Conservation (phyloP, 257 asterid species). For the Henckelia pumila region DNA sequence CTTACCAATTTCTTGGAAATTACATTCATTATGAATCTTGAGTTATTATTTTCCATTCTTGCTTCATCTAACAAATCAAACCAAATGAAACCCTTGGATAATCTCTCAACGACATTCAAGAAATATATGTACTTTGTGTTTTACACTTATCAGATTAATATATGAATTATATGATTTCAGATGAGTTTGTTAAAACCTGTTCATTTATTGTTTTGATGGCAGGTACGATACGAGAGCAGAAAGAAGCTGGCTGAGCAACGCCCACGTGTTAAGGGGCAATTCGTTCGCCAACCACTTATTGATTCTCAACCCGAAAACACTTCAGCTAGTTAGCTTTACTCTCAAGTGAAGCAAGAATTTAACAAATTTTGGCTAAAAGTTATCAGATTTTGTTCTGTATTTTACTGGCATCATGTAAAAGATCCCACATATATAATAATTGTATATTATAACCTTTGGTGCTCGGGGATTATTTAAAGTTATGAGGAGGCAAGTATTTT, state of each 20-base stretch:
- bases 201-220: conserved; percentile 15
- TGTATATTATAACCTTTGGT: not conserved
- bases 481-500: not conserved
- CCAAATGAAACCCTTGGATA: not conserved
- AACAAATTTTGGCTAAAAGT: conserved; percentile 30
- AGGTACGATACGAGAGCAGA: conserved; percentile 96
- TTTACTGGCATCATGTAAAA: not conserved
- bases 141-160: not conserved
- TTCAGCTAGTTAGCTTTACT: conserved; percentile 25
- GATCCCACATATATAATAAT: not conserved
- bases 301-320: conserved; percentile 47
- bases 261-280: conserved; percentile 94
- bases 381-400: not conserved
- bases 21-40: not conserved
- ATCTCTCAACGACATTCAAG: not conserved
- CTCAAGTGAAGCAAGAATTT: conserved; percentile 21
- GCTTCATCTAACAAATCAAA: not conserved
- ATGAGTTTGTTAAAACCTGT: not conserved
- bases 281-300: conserved; percentile 64
- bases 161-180: not conserved
- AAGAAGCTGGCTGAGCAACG: conserved; percentile 97
- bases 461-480: not conserved
- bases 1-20: not conserved
- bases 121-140: too few relatives aligned
- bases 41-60: not conserved